Base-by-base conservation (phyloP, 345 rosid species). In the Eucalyptus sideroxylon region DNA sequence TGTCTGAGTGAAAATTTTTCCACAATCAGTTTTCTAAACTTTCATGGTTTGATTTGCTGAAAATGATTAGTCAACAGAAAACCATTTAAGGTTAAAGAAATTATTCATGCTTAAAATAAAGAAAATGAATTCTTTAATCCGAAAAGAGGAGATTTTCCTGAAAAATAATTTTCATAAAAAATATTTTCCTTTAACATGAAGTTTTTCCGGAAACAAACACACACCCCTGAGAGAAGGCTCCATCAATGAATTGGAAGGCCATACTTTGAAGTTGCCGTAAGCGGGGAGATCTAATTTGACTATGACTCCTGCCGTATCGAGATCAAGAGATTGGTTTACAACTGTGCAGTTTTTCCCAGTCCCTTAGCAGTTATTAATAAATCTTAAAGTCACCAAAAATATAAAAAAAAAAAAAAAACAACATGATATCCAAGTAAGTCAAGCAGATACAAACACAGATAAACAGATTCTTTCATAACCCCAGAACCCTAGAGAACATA, bases 91-190 rank as follows among this genome's bases (percentile, higher is more conserved):
- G 12, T 19, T 6, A 34, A 69, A 69, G 13, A 69, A 34, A 34
- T 34, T 9, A 69, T 69, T 1, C 12, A 34, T 17, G 44, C 44
- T 34, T 34, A 34, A 69, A 69, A 69, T 69, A 69, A 69, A 9
- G 26, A 34, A 17, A 17, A 34, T n/a, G 40, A 67, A 67, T 67
- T 56, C 23, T 31, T 67, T 67, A 31, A 67, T n/a, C 23, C 0
- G 11, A 67, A 67, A 67, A n/a, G 11, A 31, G 11, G 40, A 34
- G 23, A 16, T 34, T 34, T 69, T 69, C 13, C 4, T 17, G 6
- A 17, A 34, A 69, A 67, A 37, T 15, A 67, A 7, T n/a, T 67
- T 31, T 0, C 9, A 0, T n/a, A 6, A 4, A 31, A 31, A 2
- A 67, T 31, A 2, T 34, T 69, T 69, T 69, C 21, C 13, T 69